Percentiles rank a stretch among this genome's conserved stretches.
Evolutionary conservation across 208 protist species (phyloP).

Genomic region (Acanthamoeba polyphaga): DNA sequence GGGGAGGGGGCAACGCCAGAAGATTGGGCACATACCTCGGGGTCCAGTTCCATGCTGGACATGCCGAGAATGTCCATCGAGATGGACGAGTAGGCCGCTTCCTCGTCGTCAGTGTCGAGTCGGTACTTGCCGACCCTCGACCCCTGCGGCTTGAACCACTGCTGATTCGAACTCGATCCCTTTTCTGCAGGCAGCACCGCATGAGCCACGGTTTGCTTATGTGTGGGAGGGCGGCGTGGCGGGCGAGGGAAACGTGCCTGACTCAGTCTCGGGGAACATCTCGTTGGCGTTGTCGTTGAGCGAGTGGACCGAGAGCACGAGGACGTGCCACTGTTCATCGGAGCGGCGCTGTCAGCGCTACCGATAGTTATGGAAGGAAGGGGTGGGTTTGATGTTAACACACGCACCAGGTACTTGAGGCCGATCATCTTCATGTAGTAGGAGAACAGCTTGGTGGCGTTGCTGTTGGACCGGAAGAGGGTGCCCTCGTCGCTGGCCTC

Average conservation of each 20-base stretch:
- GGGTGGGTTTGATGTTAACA: no score
- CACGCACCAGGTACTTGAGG: background rate
- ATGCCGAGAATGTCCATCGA: conserved; percentile 8
- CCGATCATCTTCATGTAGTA: conserved; percentile 19
- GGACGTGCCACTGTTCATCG: background rate
- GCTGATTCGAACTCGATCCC: conserved; percentile 12
- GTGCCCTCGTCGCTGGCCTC: background rate
- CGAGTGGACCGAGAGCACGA: conserved; percentile 18
- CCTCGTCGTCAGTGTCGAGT: conserved; percentile 23
- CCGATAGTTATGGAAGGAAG: no score
- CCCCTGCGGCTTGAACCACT: conserved; percentile 4
- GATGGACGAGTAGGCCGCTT: conserved; percentile 1
- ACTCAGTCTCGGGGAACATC: conserved; percentile 11
- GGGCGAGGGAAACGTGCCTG: background rate
- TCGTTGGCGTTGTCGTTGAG: conserved; percentile 70
- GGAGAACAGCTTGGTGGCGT: conserved; percentile 11
- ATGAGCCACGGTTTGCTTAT: background rate
- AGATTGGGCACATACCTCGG: conserved; percentile 17
- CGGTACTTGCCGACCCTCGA: background rate
- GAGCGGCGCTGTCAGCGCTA: no score
- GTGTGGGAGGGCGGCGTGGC: background rate
- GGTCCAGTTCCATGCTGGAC: conserved; percentile 7
- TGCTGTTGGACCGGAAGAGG: conserved; percentile 48
- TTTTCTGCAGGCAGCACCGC: background rate
- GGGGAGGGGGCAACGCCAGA: no score